Conservation (phyloP, 225 moss, liverwort and hornwort genomes). For the Rhytidiadelphus loreus region DNA sequence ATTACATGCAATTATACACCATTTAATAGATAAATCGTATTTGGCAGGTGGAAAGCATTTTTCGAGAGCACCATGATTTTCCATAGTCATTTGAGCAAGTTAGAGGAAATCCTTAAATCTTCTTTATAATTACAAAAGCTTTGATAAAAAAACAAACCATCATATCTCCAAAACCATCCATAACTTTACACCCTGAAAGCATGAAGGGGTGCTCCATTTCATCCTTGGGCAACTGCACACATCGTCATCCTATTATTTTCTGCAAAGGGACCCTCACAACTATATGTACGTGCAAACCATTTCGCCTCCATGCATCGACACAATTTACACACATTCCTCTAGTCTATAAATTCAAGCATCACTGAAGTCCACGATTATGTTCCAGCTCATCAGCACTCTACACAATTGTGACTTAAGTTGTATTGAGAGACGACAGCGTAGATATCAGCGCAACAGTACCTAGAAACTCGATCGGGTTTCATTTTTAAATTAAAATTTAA, state of each 20-base stretch:
- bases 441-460: background rate
- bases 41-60: background rate
- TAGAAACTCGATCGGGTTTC: background rate
- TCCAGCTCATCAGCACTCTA: background rate
- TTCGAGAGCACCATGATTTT: background rate
- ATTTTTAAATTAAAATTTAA: background rate
- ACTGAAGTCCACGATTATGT: background rate
- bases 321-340: background rate
- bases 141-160: slow-evolving; percentile 46
- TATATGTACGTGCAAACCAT: background rate
- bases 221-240: slow-evolving; percentile 69
- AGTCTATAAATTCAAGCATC: background rate
- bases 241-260: background rate
- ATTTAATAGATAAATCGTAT: background rate
- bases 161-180: slow-evolving; percentile 87
- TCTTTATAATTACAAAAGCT: background rate
- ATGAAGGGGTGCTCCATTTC: slow-evolving; percentile 62
- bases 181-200: slow-evolving; percentile 84
- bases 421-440: background rate
- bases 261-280: background rate
- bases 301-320: background rate
- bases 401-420: background rate
- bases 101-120: background rate
- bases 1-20: background rate
- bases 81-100: background rate